Evolutionary conservation across 192 early-diverging fungal species (phyloP).

Genomic region (Backusella luteola): DNA sequence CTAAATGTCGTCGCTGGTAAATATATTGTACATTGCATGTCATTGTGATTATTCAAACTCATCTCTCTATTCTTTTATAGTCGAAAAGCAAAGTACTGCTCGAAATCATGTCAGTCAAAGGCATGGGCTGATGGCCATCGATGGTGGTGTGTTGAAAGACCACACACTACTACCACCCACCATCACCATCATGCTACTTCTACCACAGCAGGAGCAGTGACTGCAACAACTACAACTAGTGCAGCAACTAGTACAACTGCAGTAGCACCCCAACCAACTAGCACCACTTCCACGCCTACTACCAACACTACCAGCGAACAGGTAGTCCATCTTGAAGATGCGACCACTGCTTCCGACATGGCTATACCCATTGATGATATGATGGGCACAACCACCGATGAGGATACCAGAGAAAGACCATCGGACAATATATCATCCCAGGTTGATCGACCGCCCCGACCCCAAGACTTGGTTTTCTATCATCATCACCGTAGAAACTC

Average conservation of each 20-base stretch:
- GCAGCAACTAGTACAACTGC: constrained; percentile 14
- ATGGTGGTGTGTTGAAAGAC: constrained; percentile 73
- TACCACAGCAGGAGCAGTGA: constrained; percentile 16
- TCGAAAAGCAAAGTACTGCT: constrained; percentile 86
- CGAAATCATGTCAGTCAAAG: constrained; percentile 69
- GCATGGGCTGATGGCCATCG: constrained; percentile 81
- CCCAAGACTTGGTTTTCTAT: constrained; percentile 19
- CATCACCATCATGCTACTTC: constrained; percentile 6
- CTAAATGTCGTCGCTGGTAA: constrained; percentile 81
- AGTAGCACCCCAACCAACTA: constrained; percentile 15
- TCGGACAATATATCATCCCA: not conserved
- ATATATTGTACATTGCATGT: constrained; percentile 1
- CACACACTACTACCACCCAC: constrained; percentile 4
- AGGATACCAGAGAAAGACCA: not conserved
- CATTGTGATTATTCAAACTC: not conserved
- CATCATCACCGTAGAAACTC: constrained; percentile 19
- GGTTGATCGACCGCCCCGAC: constrained; percentile 13
- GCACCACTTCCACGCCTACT: not conserved
- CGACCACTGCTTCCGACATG: constrained; percentile 6
- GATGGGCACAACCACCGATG: not conserved
- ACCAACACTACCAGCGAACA: constrained; percentile 12
- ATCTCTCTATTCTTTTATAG: constrained; percentile 8
- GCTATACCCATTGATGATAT: constrained; percentile 24
- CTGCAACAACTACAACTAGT: constrained; percentile 12
- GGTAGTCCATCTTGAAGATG: constrained; percentile 29